These are phyloP conservation scores for Metarhizium rileyi DNA, from an alignment of 2,329 filamentous ascomycete genomes.

Conservation along the genomic window DNA sequence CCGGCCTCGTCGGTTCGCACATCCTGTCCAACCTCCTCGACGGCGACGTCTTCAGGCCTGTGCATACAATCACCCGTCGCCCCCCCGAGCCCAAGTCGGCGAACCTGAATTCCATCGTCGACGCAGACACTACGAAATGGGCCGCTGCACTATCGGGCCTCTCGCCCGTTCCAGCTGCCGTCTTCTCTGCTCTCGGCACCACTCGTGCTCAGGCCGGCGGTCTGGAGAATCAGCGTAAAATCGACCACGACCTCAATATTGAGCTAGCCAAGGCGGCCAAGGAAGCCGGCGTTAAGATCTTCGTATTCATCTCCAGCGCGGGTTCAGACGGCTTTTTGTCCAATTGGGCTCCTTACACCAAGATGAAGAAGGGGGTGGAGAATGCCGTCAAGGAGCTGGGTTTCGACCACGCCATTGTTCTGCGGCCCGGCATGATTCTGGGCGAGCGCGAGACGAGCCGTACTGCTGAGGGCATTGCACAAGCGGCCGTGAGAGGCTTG, in stretches of 20 bases:
- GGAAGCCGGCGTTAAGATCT: conserved; percentile 60
- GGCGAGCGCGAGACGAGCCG: conserved; percentile 57
- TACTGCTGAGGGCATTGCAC: conserved; percentile 45
- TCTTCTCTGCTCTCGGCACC: conserved; percentile 74
- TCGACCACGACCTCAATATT: conserved; percentile 81
- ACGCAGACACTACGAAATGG: conserved; percentile 63
- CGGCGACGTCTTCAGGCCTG: conserved; percentile 38
- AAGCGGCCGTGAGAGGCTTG: conserved; percentile 44
- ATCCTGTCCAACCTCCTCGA: conserved; percentile 61
- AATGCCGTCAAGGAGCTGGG: conserved; percentile 60
- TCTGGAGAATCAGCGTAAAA: conserved; percentile 71
- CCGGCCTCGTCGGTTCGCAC: conserved; percentile 60
- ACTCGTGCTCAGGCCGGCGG: conserved; percentile 67
- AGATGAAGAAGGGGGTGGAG: conserved; percentile 85
- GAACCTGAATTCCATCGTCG: conserved; percentile 54
- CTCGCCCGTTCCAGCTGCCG: conserved; percentile 46
- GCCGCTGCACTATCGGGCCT: conserved; percentile 45
- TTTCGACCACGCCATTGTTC: conserved; percentile 70
- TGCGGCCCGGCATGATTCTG: conserved; percentile 65
- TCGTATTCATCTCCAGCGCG: conserved; percentile 62
- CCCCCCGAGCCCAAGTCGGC: conserved; percentile 42
- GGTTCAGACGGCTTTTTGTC: conserved; percentile 33
- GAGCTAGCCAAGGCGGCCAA: conserved; percentile 68
- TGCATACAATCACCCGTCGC: conserved; percentile 60
- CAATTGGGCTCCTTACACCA: conserved; percentile 39